Conservation (phyloP, 2,329 filamentous ascomycete species). For the Magnaporthales sp. region DNA sequence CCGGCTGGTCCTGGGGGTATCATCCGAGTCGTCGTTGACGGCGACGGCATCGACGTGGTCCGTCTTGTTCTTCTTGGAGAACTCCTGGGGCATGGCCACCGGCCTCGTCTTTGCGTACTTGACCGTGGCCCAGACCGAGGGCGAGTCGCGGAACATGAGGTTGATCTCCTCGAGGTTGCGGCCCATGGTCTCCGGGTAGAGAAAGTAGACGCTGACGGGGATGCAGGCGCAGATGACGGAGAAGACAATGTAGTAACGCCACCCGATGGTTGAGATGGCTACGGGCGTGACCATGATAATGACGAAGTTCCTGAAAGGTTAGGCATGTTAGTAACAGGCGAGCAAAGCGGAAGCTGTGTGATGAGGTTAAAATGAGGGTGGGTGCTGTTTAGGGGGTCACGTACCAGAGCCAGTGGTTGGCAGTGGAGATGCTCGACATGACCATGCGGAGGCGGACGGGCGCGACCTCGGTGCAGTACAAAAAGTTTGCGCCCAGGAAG, state of each 20-base stretch:
- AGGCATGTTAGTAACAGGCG: not conserved
- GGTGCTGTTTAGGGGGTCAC: slow-evolving; percentile 5
- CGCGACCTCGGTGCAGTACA: slow-evolving; percentile 50
- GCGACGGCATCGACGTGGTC: slow-evolving; percentile 28
- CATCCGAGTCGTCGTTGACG: no score
- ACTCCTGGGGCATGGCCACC: slow-evolving; percentile 15
- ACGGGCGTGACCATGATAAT: slow-evolving; percentile 34
- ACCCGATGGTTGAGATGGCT: slow-evolving; percentile 40
- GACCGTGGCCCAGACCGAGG: slow-evolving; percentile 26
- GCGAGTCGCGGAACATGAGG: slow-evolving; percentile 9
- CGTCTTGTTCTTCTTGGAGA: slow-evolving; percentile 57
- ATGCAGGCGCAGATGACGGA: slow-evolving; percentile 20
- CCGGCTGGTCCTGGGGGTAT: no score
- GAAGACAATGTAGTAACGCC: slow-evolving; percentile 35
- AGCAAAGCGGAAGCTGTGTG: not conserved
- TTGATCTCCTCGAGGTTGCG: slow-evolving; percentile 11
- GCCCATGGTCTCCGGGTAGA: slow-evolving; percentile 17
- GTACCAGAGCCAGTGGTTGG: slow-evolving; percentile 41
- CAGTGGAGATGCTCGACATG: slow-evolving; percentile 47
- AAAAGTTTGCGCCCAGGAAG: slow-evolving; percentile 49
- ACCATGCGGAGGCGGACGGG: slow-evolving; percentile 40
- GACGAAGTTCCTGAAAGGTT: slow-evolving; percentile 29
- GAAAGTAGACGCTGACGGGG: slow-evolving; percentile 22
- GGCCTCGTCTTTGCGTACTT: slow-evolving; percentile 3
- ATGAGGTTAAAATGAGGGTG: no score